Percentiles rank a stretch among this genome's conserved stretches.
phyloP scores from a whole-genome alignment of 1,284 basidiomycete species.

The Kwoniella shivajii region DNA sequence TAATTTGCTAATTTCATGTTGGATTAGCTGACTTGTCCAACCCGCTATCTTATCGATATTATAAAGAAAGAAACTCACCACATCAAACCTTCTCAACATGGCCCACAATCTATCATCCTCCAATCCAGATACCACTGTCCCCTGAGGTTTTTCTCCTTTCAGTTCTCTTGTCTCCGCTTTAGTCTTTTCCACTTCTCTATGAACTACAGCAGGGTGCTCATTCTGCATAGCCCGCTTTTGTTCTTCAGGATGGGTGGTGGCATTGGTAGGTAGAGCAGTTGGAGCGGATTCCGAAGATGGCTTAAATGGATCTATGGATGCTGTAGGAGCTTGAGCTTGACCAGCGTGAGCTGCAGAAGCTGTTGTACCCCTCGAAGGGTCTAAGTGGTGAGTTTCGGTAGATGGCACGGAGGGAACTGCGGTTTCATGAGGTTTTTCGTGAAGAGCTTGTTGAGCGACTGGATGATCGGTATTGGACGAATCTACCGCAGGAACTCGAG shows the following conservation, averaged over 20 bases:
- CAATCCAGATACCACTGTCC: constrained; percentile 52
- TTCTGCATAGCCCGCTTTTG: constrained; percentile 43
- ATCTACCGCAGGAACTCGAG: constrained; percentile 2
- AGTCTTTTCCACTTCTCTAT: constrained; percentile 53
- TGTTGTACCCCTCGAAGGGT: constrained; percentile 6
- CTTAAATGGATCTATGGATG: constrained; percentile 36
- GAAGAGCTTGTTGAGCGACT: constrained; percentile 1
- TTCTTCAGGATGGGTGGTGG: constrained; percentile 43
- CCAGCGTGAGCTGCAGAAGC: constrained; percentile 1
- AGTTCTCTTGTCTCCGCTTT: constrained; percentile 51
- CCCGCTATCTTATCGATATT: background rate
- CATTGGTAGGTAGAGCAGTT: constrained; percentile 49
- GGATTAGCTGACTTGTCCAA: background rate
- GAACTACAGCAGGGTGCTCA: constrained; percentile 44
- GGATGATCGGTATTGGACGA: constrained; percentile 2
- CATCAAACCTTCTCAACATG: constrained; percentile 53
- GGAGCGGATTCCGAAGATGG: constrained; percentile 38
- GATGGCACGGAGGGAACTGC: constrained; percentile 10
- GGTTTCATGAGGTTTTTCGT: constrained; percentile 9
- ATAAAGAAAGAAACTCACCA: constrained; percentile 31
- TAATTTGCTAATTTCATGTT: constrained; percentile 56
- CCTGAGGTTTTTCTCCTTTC: constrained; percentile 42
- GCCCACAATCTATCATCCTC: constrained; percentile 55
- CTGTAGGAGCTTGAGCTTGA: constrained; percentile 22
- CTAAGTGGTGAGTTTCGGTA: constrained; percentile 1